Conservation (phyloP, 139 green algal genomes). For the Gonium pectorale region DNA sequence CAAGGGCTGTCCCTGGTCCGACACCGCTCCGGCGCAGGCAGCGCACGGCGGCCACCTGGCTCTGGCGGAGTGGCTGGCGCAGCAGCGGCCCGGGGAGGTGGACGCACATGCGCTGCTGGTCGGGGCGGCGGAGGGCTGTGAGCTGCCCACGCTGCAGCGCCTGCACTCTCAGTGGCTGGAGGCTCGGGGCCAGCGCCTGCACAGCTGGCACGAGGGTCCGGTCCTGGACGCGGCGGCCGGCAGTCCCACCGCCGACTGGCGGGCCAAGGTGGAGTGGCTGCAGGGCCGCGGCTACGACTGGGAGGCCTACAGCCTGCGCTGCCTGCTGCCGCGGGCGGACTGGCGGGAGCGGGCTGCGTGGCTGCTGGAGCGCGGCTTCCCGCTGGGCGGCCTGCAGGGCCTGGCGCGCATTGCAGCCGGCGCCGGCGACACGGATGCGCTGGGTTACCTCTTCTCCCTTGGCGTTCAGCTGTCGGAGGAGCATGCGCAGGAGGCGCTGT, state of each 20-base stretch:
- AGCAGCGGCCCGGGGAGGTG: no score
- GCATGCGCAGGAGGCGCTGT: background rate
- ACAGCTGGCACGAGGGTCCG: background rate
- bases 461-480: background rate
- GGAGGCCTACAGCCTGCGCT: background rate
- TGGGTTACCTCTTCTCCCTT: background rate
- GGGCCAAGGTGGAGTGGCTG: conserved; percentile 10
- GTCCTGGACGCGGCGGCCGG: background rate
- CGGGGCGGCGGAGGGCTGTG: conserved; percentile 3
- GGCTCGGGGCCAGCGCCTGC: background rate
- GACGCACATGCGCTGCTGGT: no score
- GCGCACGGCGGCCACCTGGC: background rate
- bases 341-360: background rate
- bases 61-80: no score
- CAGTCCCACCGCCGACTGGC: conserved; percentile 14
- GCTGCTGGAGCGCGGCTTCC: background rate
- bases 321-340: background rate
- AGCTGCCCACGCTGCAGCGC: conserved; percentile 1
- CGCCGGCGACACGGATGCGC: background rate
- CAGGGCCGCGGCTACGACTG: background rate
- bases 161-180: background rate
- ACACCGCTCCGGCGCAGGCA: background rate
- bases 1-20: background rate
- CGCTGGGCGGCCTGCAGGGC: background rate
- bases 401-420: background rate